Base-by-base conservation (phyloP, 129 eudicot genomes). In the Centrapalus pauciflorus region DNA sequence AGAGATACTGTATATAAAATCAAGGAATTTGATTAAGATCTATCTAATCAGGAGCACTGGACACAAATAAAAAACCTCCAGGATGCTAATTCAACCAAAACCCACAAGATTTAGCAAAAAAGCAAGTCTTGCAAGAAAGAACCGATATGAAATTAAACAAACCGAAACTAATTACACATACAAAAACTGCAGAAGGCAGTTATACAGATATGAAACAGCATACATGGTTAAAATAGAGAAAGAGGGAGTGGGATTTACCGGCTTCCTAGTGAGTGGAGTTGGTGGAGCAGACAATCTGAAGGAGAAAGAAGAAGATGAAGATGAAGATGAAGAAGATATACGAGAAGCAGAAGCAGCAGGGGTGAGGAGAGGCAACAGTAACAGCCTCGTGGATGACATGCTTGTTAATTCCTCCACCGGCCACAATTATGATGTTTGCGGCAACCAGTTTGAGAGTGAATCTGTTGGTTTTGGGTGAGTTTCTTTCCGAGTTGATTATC, bases 351-450 rank as follows among this genome's bases (percentile, higher is more conserved):
- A 3, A 55, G 55, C 3, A 40, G 52, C 46, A 55, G 72, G 35
- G 14, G 61, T 43, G 37, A 66, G 66, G 12, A 66, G 67, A 66
- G 80, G 80, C 67, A 67, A 48, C 59, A 61, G 13, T 21, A 75
- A 50, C 5, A 75, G 79, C 79, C 68, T 75, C 52, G 70, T 58
- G 3, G 80, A 76, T 65, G 72, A 65, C 75, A 59, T 57, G 67
- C 25, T 28, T 45, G 24, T 76, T 40, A 23, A 66, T 48, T 69
- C 24, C 69, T 48, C 56, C 38, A 12, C 33, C 75, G 28, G 55
- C 52, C 32, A 26, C 54, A 34, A 48, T 59, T 19, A 30, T 38
- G 41, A 20, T 48, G 40, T 46, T 57, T 50, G 64, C 70, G 70
- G 77, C 64, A 50, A 73, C 64, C 66, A 40, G 45, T 73, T 23